Evolutionary conservation across 2,329 filamentous ascomycete genomes (phyloP).

Genomic region (Penicillium digitatum): DNA sequence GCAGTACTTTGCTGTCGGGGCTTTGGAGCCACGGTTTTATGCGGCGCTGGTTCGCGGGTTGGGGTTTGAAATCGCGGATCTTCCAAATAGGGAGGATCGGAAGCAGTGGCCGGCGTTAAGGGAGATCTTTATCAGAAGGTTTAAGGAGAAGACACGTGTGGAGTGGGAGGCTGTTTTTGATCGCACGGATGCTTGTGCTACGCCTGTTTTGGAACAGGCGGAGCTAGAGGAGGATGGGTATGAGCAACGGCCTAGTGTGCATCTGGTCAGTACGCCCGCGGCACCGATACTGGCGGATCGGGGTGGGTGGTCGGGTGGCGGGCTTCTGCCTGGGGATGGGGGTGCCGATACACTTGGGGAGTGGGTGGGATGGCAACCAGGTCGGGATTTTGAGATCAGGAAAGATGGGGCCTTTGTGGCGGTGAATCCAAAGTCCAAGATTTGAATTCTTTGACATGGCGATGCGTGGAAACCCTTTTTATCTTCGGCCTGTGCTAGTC

Average conservation of each 20-base stretch:
- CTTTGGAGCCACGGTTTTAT: constrained; percentile 86
- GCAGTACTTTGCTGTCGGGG: constrained; percentile 80
- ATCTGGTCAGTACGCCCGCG: constrained; percentile 64
- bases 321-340: constrained; percentile 64
- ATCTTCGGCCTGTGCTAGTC: not conserved
- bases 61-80: constrained; percentile 49
- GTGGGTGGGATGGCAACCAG: constrained; percentile 76
- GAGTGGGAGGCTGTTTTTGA: constrained; percentile 89
- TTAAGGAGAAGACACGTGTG: constrained; percentile 64
- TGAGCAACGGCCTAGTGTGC: constrained; percentile 46
- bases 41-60: constrained; percentile 63
- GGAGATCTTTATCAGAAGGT: constrained; percentile 57
- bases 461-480: not conserved
- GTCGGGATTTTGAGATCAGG: constrained; percentile 64
- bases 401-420: constrained; percentile 58
- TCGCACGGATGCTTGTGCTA: constrained; percentile 85
- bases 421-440: constrained; percentile 31
- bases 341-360: constrained; percentile 64
- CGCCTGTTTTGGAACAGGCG: constrained; percentile 72
- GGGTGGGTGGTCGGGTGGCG: constrained; percentile 63
- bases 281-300: constrained; percentile 55
- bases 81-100: constrained; percentile 55
- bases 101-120: constrained; percentile 65
- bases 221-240: constrained; percentile 64
- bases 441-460: not conserved